Conservation (phyloP, 257 asterid genomes). For the Cinchona pubescens region DNA sequence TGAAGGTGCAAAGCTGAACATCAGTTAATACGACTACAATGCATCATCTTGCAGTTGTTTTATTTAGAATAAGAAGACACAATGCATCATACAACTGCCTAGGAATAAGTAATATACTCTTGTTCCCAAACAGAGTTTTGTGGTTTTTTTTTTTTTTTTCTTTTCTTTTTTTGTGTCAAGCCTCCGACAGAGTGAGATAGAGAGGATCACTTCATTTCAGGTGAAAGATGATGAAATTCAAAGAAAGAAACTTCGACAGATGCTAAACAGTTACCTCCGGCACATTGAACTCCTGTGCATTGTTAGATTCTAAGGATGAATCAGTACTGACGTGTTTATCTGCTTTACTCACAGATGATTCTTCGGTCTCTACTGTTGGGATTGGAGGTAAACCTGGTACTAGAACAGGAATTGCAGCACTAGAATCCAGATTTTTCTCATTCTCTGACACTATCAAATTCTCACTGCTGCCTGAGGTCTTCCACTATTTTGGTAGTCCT, state of each 20-base stretch:
- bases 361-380: slow-evolving; percentile 31
- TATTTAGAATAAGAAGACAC: background rate
- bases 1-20: background rate
- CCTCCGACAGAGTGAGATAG: too few relatives aligned
- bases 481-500: slow-evolving; percentile 7
- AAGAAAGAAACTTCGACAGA: slow-evolving; percentile 7
- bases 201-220: slow-evolving; percentile 7
- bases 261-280: slow-evolving; percentile 50
- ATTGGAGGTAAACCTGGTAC: slow-evolving; percentile 55
- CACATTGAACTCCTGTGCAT: slow-evolving; percentile 27
- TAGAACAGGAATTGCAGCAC: slow-evolving; percentile 43
- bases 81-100: background rate
- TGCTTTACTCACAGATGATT: slow-evolving; percentile 18
- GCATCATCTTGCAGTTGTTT: slow-evolving; percentile 15
- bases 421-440: slow-evolving; percentile 19
- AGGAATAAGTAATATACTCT: slow-evolving; percentile 6
- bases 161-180: too few relatives aligned
- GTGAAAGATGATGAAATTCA: slow-evolving; percentile 2
- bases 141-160: too few relatives aligned
- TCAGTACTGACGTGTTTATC: slow-evolving; percentile 20
- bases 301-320: slow-evolving; percentile 18
- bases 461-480: slow-evolving; percentile 2
- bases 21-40: slow-evolving; percentile 4
- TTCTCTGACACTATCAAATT: slow-evolving; percentile 11
- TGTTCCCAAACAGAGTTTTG: too few relatives aligned